Conservation (phyloP, 257 asterid species). For the Solanum medicagineum region DNA sequence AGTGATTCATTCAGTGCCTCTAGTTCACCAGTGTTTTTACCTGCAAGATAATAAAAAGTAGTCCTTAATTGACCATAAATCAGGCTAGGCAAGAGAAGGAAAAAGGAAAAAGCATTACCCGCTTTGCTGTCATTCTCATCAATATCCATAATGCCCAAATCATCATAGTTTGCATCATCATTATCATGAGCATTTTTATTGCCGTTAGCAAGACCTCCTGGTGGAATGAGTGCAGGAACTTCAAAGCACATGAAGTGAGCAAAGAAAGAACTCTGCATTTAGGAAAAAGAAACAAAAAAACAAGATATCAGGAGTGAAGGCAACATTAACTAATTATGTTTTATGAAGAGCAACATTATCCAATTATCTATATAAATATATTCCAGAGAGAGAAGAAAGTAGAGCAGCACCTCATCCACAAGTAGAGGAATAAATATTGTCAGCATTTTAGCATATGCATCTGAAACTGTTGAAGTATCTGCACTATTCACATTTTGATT, state of each 20-base stretch:
- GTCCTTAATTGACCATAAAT: background rate
- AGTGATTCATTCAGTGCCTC: conserved; percentile 79
- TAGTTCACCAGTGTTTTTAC: conserved; percentile 42
- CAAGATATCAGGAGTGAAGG: background rate
- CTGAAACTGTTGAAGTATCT: conserved; percentile 78
- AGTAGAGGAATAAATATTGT: conserved; percentile 82
- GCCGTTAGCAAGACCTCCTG: conserved; percentile 48
- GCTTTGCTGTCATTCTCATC: conserved; percentile 34
- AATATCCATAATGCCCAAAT: conserved; percentile 58
- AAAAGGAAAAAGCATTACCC: conserved; percentile 20
- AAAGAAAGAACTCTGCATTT: conserved; percentile 81
- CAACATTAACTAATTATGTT: background rate
- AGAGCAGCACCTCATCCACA: conserved; percentile 71
- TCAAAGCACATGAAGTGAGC: conserved; percentile 99
- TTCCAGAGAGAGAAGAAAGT: conserved; percentile 1
- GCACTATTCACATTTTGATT: conserved; percentile 49
- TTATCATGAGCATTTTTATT: conserved; percentile 26
- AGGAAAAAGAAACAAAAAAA: background rate
- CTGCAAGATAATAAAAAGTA: conserved; percentile 22
- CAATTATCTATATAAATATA: background rate
- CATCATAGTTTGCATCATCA: conserved; percentile 47
- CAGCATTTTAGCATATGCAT: conserved; percentile 81
- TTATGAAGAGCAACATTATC: background rate
- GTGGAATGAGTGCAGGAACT: conserved; percentile 66
- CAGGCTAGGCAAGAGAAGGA: background rate